A percentile compares a stretch with the other conserved stretches of the same genome.
Evolutionary conservation across 345 rosid genomes (phyloP).

Genomic region (Turnera subulata): DNA sequence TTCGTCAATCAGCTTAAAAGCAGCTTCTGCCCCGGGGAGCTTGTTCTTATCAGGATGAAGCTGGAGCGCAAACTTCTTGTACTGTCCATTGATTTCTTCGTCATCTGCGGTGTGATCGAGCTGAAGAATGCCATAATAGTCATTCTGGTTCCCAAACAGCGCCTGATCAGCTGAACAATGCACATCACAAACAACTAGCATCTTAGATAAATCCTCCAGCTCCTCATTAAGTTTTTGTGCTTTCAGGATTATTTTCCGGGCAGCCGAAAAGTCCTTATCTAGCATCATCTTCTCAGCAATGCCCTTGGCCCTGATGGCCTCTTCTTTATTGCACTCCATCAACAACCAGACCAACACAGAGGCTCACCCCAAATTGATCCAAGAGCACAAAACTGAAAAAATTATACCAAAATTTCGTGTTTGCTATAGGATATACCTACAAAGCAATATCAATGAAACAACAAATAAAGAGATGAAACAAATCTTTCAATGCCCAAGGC

Average conservation of each 20-base stretch:
- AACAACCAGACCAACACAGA: no score
- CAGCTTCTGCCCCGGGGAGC: conserved; percentile 83
- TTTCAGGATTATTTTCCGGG: conserved; percentile 47
- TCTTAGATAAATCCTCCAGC: conserved; percentile 56
- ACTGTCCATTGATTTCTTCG: conserved; percentile 66
- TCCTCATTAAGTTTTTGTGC: conserved; percentile 63
- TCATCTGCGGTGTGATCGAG: conserved; percentile 49
- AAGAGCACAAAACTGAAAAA: no score
- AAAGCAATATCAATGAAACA: no score
- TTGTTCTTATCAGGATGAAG: conserved; percentile 96
- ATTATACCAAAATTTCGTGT: no score
- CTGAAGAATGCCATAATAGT: conserved; percentile 88
- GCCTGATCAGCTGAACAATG: conserved; percentile 56
- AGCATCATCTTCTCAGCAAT: conserved; percentile 62
- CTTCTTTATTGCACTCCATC: conserved; percentile 93
- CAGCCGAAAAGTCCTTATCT: conserved; percentile 53
- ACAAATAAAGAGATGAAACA: no score
- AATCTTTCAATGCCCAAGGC: no score
- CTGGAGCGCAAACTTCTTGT: conserved; percentile 67
- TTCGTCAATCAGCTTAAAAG: conserved; percentile 85
- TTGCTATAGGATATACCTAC: no score
- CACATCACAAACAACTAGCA: conserved; percentile 72
- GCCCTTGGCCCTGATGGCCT: conserved; percentile 64
- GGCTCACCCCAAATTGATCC: no score
- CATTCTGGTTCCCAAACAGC: conserved; percentile 47